Base-by-base conservation (phyloP, 495 filamentous ascomycete species). In the Glonium stellatum region DNA sequence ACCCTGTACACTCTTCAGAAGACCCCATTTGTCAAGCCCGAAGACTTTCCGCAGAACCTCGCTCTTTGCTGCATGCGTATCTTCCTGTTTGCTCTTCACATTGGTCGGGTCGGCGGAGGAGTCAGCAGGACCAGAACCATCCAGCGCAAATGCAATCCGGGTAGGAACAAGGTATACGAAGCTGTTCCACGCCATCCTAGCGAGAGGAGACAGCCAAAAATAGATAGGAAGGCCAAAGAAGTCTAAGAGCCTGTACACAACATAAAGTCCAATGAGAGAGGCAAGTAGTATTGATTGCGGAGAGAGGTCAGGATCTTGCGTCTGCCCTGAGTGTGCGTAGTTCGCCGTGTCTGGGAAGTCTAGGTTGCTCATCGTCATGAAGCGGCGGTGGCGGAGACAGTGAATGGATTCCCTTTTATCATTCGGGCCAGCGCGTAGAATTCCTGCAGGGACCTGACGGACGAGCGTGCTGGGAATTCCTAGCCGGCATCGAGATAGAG, bases 41-140 rank as follows among this genome's bases (percentile, higher is more conserved):
- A 93, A 67, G 48, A 90, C 78, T 46, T 82, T 81, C 64, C 79
- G 75, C 73, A 92, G 79, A 6, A 81, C 78, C 60, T 87, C 83
- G 67, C 81, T 86, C 71, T 92, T 95, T 8, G 73, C 75, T 21
- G 76, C 79, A 69, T 82, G 78, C 39, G 54, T 50, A 50, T 62
- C 36, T 60, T 47, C 37, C 46, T 62, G 36, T 11, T 63, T 71
- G 44, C 64, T 70, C 64, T 70, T 70, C 52, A 69, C 44, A 8
- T 19, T 37, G 54, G 48, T 59, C 31, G 47, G 56, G 9, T 37
- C 34, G n/a, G 18, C n/a, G n/a, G 22, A 27, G 10, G 18, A 23
- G 25, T 51, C 25, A 1, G 11, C 4, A 9, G 18, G 48, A 15
- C 25, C 25, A 13, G 48, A 25, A 15, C 13, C 4, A 31, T n/a